phyloP scores from a whole-genome alignment of 192 early-diverging fungal species.

The Mortierella alpina region DNA sequence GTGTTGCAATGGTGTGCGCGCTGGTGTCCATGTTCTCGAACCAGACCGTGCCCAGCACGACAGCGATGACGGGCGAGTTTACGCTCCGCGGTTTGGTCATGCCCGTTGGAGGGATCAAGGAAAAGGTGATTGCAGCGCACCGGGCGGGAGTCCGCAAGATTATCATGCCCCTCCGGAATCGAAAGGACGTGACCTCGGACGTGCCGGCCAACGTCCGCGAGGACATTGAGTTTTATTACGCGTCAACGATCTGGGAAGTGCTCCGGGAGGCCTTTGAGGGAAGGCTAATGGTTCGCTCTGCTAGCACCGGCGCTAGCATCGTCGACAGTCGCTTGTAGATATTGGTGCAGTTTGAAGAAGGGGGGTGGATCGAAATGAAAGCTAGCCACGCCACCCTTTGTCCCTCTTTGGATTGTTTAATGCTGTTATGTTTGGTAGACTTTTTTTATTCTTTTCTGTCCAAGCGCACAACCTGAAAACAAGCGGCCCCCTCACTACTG shows the following conservation, averaged over 20 bases:
- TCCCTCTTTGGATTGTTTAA: too few species aligned
- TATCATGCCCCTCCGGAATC: slow-evolving; percentile 77
- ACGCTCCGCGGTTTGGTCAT: slow-evolving; percentile 84
- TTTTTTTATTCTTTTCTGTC: too few species aligned
- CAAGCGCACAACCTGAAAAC: background rate
- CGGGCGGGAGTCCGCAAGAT: slow-evolving; percentile 79
- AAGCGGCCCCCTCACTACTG: too few species aligned
- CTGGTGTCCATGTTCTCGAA: slow-evolving; percentile 81
- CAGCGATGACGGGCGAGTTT: slow-evolving; percentile 90
- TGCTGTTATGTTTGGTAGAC: too few species aligned
- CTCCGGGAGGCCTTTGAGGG: slow-evolving; percentile 67
- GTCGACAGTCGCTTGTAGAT: slow-evolving; percentile 20
- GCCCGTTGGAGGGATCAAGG: slow-evolving; percentile 89
- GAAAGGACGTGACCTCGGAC: slow-evolving; percentile 76
- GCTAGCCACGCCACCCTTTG: too few species aligned
- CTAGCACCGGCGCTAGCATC: background rate
- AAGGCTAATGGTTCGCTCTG: slow-evolving; percentile 15
- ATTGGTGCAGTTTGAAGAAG: background rate
- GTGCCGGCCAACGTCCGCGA: slow-evolving; percentile 74
- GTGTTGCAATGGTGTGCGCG: slow-evolving; percentile 79
- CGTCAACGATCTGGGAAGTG: slow-evolving; percentile 72
- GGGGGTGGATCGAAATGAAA: too few species aligned
- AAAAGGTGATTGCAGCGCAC: slow-evolving; percentile 88
- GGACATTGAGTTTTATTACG: slow-evolving; percentile 80
- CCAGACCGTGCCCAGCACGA: slow-evolving; percentile 61